Percentiles rank a stretch among this genome's conserved stretches.
Evolutionary conservation across 2,329 filamentous ascomycete genomes (phyloP).

Genomic region (Trichoderma guizhouense): DNA sequence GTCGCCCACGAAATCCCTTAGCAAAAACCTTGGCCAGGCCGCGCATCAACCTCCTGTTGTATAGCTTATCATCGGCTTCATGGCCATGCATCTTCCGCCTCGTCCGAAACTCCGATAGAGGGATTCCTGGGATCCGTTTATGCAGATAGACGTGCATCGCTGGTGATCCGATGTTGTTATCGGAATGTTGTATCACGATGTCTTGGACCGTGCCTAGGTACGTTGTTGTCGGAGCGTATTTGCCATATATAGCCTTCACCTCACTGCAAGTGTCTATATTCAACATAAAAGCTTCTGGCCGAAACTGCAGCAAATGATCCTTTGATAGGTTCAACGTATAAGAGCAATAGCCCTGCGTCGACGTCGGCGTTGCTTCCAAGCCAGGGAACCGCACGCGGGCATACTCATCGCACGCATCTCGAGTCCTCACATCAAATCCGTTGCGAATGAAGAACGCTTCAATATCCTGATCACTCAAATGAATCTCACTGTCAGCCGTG

Average conservation of each 20-base stretch:
- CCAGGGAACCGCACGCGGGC: conserved; percentile 32
- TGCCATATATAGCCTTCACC: conserved; percentile 40
- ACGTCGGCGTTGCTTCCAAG: conserved; percentile 30
- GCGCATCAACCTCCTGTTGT: conserved; percentile 34
- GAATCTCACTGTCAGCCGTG: not conserved
- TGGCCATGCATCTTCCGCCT: not conserved
- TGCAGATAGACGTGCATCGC: conserved; percentile 41
- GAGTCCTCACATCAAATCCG: conserved; percentile 20
- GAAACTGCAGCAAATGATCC: conserved; percentile 46
- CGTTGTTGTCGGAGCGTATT: conserved; percentile 41
- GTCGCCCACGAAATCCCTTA: conserved; percentile 32
- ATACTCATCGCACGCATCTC: conserved; percentile 29
- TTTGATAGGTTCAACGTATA: conserved; percentile 44
- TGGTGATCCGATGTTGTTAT: not conserved
- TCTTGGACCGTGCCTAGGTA: conserved; percentile 35
- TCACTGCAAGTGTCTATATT: conserved; percentile 36
- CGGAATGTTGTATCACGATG: not conserved
- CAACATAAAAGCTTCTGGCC: conserved; percentile 42
- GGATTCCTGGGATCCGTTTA: conserved; percentile 40
- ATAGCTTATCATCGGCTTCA: conserved; percentile 19
- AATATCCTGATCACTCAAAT: not conserved
- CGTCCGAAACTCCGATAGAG: conserved; percentile 29
- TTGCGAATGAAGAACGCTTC: conserved; percentile 25
- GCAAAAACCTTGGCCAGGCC: conserved; percentile 43
- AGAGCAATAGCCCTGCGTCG: conserved; percentile 51